phyloP scores from a whole-genome alignment of 768 basidiomycete genomes.

The Boletus rubescentipes region DNA sequence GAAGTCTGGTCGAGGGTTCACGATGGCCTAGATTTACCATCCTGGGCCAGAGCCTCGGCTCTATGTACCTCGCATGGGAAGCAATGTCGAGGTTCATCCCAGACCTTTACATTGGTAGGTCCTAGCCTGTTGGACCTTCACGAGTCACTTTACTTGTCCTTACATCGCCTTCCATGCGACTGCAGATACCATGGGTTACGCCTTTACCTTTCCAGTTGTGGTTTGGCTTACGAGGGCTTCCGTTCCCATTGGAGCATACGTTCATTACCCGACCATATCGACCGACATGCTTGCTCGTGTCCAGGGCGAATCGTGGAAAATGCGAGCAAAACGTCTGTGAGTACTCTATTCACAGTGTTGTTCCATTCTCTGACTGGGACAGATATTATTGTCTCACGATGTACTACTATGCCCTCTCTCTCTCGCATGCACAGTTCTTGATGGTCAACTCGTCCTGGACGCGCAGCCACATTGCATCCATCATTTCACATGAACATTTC shows the following conservation, averaged over 20 bases:
- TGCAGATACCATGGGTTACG: conserved; percentile 96
- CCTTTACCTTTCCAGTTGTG: conserved; percentile 86
- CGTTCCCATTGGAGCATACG: conserved; percentile 83
- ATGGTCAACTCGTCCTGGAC: conserved; percentile 99
- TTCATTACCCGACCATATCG: conserved; percentile 96
- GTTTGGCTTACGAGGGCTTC: conserved; percentile 48
- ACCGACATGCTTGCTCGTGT: conserved; percentile 91
- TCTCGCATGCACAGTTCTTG: conserved; percentile 69
- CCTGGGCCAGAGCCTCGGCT: conserved; percentile 87
- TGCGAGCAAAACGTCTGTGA: conserved; percentile 26
- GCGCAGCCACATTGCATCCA: conserved; percentile 73
- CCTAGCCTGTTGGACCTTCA: neutral
- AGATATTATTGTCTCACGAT: conserved; percentile 92
- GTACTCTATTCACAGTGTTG: conserved; percentile 1
- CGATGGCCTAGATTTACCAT: conserved; percentile 92
- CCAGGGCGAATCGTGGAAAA: conserved; percentile 27
- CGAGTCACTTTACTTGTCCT: neutral
- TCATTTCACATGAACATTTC: conserved; percentile 52
- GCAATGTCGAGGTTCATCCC: conserved; percentile 78
- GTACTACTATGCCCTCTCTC: conserved; percentile 73
- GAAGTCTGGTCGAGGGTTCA: conserved; percentile 73
- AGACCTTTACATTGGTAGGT: conserved; percentile 85
- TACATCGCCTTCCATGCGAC: conserved; percentile 4
- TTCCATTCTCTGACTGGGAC: neutral
- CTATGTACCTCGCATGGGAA: conserved; percentile 80